These are phyloP conservation scores for Rubia occidens DNA, from an alignment of 305 asterid species.

Conservation along the genomic window DNA sequence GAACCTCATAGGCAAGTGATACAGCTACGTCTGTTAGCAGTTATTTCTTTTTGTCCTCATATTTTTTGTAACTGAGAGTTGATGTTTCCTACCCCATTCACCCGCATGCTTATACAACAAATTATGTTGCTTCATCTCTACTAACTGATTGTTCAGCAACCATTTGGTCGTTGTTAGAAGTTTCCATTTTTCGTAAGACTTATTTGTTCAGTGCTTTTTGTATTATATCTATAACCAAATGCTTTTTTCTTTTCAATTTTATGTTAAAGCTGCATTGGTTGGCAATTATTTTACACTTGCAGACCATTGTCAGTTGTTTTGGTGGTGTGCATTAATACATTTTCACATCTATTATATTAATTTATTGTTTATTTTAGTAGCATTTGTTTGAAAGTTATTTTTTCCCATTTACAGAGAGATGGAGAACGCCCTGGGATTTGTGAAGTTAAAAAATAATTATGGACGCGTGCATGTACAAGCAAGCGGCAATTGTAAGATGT, in stretches of 20 bases:
- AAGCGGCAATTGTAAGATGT: slow-evolving; percentile 84
- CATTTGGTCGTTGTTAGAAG: not conserved
- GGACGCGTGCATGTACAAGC: slow-evolving; percentile 81
- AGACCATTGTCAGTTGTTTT: not conserved
- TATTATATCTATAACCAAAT: slow-evolving; percentile 25
- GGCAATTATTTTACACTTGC: not conserved
- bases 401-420: slow-evolving; percentile 64
- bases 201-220: not conserved
- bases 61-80: not conserved
- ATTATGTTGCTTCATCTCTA: not conserved
- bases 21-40: slow-evolving; percentile 6
- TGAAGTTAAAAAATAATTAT: slow-evolving; percentile 75
- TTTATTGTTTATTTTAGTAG: slow-evolving; percentile 24
- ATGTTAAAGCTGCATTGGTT: not conserved
- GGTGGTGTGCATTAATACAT: not conserved
- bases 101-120: not conserved
- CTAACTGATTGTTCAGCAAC: not conserved
- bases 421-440: slow-evolving; percentile 74
- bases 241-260: slow-evolving; percentile 5
- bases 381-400: slow-evolving; percentile 12
- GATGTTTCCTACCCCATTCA: not conserved
- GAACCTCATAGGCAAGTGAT: not conserved
- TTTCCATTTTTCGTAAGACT: not conserved
- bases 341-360: not conserved
- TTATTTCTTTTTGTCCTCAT: not conserved